Conservation (phyloP, 495 filamentous ascomycete genomes). For the Diplogelasinospora grovesii region DNA sequence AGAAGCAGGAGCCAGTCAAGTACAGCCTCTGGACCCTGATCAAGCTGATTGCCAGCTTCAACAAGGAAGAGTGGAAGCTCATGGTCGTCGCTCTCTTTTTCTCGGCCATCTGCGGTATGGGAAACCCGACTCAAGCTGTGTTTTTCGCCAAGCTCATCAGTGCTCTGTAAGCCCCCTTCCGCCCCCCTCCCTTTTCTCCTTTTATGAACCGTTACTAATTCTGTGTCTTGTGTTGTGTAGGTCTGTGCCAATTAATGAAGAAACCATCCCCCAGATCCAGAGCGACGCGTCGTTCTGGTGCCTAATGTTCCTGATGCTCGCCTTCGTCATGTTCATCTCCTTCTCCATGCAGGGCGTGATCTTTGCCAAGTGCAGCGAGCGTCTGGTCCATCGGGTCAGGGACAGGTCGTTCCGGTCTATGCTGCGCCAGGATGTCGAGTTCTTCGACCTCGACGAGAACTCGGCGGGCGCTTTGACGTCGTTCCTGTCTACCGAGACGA, state of each 20-base stretch:
- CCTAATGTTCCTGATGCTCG: slow-evolving; percentile 93
- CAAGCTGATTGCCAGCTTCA: slow-evolving; percentile 78
- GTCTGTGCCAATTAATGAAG: slow-evolving; percentile 28
- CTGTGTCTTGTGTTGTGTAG: slow-evolving; percentile 14
- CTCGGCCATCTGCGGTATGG: slow-evolving; percentile 73
- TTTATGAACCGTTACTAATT: slow-evolving; percentile 13
- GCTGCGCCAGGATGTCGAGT: slow-evolving; percentile 83
- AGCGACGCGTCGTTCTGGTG: slow-evolving; percentile 81
- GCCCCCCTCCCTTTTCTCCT: too few species aligned
- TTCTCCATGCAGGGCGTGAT: slow-evolving; percentile 59
- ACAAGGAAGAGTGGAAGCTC: slow-evolving; percentile 60
- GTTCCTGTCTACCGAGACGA: slow-evolving; percentile 81
- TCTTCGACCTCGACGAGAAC: slow-evolving; percentile 79
- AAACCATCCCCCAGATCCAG: slow-evolving; percentile 40
- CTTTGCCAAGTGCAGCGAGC: slow-evolving; percentile 76
- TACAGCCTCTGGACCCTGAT: slow-evolving; percentile 77
- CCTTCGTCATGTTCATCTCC: slow-evolving; percentile 64
- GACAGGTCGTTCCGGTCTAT: slow-evolving; percentile 76
- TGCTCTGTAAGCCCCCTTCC: slow-evolving; percentile 29
- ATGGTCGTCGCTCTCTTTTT: slow-evolving; percentile 76
- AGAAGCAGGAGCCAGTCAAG: slow-evolving; percentile 40
- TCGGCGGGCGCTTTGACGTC: slow-evolving; percentile 76
- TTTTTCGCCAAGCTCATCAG: slow-evolving; percentile 87
- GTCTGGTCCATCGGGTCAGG: slow-evolving; percentile 73
- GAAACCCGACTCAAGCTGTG: slow-evolving; percentile 80